A percentile compares a stretch with the other conserved stretches of the same genome.
Evolutionary conservation across 129 eudicot genomes (phyloP).

Genomic region (sunflower (Helianthus annuus)): HanXRQr2.0-SUNRISE NC_035438.2:37336293-37336792

Average conservation of each 20-base stretch:
- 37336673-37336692: neutral
- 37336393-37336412: neutral
- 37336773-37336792: neutral
- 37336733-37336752: neutral
- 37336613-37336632: slow-evolving; percentile 15
- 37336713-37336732: neutral
- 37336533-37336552: slow-evolving; percentile 28
- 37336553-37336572: slow-evolving; percentile 15
- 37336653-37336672: neutral
- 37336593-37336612: slow-evolving; percentile 14
- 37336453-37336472: neutral
- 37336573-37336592: slow-evolving; percentile 27
- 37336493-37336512: slow-evolving; percentile 28
- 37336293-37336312: neutral
- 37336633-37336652: neutral
- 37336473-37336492: slow-evolving; percentile 20
- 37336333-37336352: slow-evolving; percentile 16
- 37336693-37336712: neutral
- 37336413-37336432: neutral
- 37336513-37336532: slow-evolving; percentile 16
- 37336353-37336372: slow-evolving; percentile 14
- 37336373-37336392: slow-evolving; percentile 28
- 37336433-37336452: neutral
- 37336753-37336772: neutral
- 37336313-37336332: slow-evolving; percentile 11